Conservation (phyloP, 2,329 filamentous ascomycete genomes). For the Elsinoe australis region DNA sequence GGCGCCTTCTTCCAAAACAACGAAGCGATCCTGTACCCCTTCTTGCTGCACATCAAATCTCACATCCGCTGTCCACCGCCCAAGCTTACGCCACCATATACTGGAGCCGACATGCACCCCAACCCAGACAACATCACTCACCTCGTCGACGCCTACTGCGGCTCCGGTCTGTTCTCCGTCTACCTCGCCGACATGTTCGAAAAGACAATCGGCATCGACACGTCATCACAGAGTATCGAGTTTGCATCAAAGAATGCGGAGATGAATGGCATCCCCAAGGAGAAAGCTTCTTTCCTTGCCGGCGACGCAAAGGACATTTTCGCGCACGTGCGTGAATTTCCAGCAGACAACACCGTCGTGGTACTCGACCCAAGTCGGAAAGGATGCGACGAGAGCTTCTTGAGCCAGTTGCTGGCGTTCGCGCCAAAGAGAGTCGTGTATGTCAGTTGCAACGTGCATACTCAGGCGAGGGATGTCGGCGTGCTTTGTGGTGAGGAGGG, state of each 20-base stretch:
- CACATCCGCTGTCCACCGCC: conserved; percentile 52
- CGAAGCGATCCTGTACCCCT: conserved; percentile 85
- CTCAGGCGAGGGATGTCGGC: conserved; percentile 87
- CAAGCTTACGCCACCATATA: background rate
- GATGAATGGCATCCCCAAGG: conserved; percentile 61
- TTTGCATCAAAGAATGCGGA: conserved; percentile 71
- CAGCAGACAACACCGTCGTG: conserved; percentile 77
- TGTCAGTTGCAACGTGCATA: conserved; percentile 96
- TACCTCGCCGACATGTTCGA: conserved; percentile 76
- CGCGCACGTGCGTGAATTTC: conserved; percentile 50
- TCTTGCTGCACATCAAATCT: conserved; percentile 79
- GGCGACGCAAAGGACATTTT: conserved; percentile 83
- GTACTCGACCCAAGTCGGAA: conserved; percentile 95
- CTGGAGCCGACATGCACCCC: conserved; percentile 24
- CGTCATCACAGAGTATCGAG: conserved; percentile 67
- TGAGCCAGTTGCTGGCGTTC: conserved; percentile 70
- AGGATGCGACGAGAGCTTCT: conserved; percentile 79
- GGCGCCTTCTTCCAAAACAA: conserved; percentile 99
- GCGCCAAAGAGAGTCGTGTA: conserved; percentile 77
- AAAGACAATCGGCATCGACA: conserved; percentile 82
- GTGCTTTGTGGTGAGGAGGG: conserved; percentile 59
- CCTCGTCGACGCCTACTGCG: conserved; percentile 95
- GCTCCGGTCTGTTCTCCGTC: conserved; percentile 94
- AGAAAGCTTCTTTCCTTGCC: conserved; percentile 75
- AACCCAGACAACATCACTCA: conserved; percentile 56